Evolutionary conservation across 139 green algal species (phyloP).

Genomic region (Zygnema circumcarinatum): DNA sequence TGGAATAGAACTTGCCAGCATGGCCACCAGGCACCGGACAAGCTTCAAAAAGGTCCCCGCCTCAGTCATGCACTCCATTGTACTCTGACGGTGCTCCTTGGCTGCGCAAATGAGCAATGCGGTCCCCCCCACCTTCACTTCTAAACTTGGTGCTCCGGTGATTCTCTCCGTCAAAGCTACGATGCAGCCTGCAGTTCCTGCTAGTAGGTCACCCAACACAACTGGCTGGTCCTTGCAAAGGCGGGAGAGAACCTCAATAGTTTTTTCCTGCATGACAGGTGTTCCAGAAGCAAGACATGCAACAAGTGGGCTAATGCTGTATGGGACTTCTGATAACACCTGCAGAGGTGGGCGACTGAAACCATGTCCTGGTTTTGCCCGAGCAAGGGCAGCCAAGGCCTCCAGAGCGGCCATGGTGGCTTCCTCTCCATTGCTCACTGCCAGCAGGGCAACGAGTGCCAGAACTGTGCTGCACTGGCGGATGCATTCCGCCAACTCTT

Average conservation of each 20-base stretch:
- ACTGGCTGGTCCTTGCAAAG: constrained; percentile 56
- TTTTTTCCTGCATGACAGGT: constrained; percentile 45
- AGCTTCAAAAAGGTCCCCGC: constrained; percentile 31
- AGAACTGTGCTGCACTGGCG: constrained; percentile 44
- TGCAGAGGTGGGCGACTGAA: constrained; percentile 35
- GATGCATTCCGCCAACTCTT: constrained; percentile 44
- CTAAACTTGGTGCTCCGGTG: constrained; percentile 28
- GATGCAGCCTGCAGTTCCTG: constrained; percentile 43
- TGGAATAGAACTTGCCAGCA: constrained; percentile 25
- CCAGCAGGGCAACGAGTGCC: constrained; percentile 43
- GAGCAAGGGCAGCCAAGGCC: constrained; percentile 36
- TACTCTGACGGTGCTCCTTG: constrained; percentile 50
- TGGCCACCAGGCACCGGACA: constrained; percentile 47
- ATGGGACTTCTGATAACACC: constrained; percentile 44
- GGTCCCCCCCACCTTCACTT: constrained; percentile 50
- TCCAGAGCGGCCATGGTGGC: constrained; percentile 45
- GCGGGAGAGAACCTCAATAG: constrained; percentile 49
- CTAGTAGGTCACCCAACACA: constrained; percentile 30
- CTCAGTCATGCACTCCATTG: constrained; percentile 39
- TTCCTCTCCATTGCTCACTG: constrained; percentile 29
- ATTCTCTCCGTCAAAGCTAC: constrained; percentile 42
- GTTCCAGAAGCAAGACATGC: constrained; percentile 22
- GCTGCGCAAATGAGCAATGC: constrained; percentile 51
- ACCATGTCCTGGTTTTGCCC: constrained; percentile 17
- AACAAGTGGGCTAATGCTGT: constrained; percentile 42